phyloP scores from a whole-genome alignment of 2,329 filamentous ascomycete species.

The Cordyceps militaris region DNA sequence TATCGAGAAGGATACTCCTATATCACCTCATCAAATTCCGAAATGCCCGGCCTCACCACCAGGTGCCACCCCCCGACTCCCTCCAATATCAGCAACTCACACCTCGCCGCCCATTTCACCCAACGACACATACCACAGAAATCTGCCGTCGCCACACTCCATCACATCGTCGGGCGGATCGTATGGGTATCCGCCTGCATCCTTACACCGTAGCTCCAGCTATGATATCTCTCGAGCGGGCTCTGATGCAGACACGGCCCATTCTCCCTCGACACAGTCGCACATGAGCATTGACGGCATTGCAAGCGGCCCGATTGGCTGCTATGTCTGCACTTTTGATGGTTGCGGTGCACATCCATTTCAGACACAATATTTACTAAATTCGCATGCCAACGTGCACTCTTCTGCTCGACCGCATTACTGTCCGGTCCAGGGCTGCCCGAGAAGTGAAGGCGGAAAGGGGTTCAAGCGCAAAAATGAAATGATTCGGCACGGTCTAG shows the following conservation, averaged over 20 bases:
- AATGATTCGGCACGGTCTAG: slow-evolving; percentile 72
- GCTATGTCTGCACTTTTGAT: slow-evolving; percentile 50
- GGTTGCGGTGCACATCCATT: slow-evolving; percentile 69
- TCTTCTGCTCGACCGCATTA: slow-evolving; percentile 60
- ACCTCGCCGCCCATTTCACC: slow-evolving; percentile 44
- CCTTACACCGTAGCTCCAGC: slow-evolving; percentile 13
- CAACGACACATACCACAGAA: slow-evolving; percentile 37
- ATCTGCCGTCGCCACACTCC: slow-evolving; percentile 41
- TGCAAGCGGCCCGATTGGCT: slow-evolving; percentile 43
- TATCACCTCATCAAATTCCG: slow-evolving; percentile 19
- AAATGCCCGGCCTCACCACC: slow-evolving; percentile 31
- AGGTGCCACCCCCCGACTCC: slow-evolving; percentile 24
- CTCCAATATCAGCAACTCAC: slow-evolving; percentile 23
- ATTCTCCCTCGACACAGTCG: slow-evolving; percentile 3
- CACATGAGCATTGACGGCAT: slow-evolving; percentile 41
- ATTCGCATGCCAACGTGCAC: slow-evolving; percentile 71
- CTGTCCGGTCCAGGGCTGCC: slow-evolving; percentile 54
- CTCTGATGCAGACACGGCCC: slow-evolving; percentile 1
- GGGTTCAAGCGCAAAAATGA: slow-evolving; percentile 69
- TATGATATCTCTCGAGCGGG: background rate
- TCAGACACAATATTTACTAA: slow-evolving; percentile 69
- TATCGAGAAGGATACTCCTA: slow-evolving; percentile 26
- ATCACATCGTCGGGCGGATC: slow-evolving; percentile 30
- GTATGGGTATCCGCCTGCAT: slow-evolving; percentile 28
- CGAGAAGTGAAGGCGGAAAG: slow-evolving; percentile 56